Percentiles rank a stretch among this genome's conserved stretches.
These are phyloP conservation scores for Coniochaeta sp. DNA, from an alignment of 2,329 filamentous ascomycete species.

Conservation along the genomic window DNA sequence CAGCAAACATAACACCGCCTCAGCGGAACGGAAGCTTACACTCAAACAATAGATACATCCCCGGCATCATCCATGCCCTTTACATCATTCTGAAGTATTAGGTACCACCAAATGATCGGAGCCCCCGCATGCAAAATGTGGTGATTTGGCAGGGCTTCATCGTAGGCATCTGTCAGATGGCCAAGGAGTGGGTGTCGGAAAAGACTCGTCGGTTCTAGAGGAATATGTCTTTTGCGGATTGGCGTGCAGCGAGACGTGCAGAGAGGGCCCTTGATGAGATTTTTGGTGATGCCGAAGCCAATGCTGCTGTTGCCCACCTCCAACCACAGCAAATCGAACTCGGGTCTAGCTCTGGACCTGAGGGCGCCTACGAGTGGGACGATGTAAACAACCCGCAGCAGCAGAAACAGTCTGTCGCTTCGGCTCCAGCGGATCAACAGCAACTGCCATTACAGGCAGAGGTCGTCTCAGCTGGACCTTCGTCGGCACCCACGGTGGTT, in stretches of 20 bases:
- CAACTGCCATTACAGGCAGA: background rate
- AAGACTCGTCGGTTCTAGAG: background rate
- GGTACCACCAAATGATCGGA: background rate
- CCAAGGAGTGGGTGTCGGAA: background rate
- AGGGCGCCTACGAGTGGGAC: background rate
- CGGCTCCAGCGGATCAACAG: too few species aligned
- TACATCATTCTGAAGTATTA: slow-evolving; percentile 93
- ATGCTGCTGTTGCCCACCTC: background rate
- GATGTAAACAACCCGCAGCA: background rate
- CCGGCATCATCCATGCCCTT: slow-evolving; percentile 86
- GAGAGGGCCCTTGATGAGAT: background rate
- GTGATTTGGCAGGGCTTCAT: background rate
- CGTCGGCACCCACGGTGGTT: background rate
- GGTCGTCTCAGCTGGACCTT: background rate
- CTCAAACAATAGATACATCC: slow-evolving; percentile 45
- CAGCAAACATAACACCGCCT: background rate
- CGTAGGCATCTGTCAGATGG: background rate
- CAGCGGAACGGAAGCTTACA: background rate
- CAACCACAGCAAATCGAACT: background rate
- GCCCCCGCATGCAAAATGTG: background rate
- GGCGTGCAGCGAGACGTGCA: background rate
- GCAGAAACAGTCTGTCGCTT: background rate
- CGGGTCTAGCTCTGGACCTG: background rate
- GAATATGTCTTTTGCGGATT: background rate
- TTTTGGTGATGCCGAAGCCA: background rate